Evolutionary conservation across 2,329 filamentous ascomycete genomes (phyloP), one percentile per base, ranked within the genome.

Genomic region (Biscogniauxia marginata): DNA sequence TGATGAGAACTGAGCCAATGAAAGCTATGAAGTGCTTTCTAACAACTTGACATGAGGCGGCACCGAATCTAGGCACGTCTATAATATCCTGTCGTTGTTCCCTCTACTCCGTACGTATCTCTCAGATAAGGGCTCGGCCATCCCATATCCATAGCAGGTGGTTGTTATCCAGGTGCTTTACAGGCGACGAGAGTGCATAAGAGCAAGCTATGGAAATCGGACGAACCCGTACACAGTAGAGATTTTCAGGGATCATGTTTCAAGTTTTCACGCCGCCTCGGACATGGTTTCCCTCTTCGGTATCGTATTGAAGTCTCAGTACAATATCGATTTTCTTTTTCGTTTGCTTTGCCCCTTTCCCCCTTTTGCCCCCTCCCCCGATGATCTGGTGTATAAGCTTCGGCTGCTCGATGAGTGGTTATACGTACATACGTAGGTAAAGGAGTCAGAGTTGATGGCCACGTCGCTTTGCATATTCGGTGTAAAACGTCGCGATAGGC

Each of bases 1-100:
- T 16, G n/a, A 16, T 39, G 30, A 39, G 3, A 4, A 16, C 43
- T 48, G 24, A 49, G 51, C 58, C 58, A 60, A 60, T 58, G 39
- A 54, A 51, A 20, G 53, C 48, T 34, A 49, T 48, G 50, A 58
- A 54, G 39, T 11, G 52, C 50, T 19, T 43, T 34, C 25, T 43
- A 16, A 34, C 48, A 7, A 50, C 48, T 50, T 11, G 16, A 50
- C 19, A 13, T 3, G 48, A 50, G 19, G 20, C 48, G 30, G n/a
- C 46, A 4, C 16, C 9, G 22, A 8, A 25, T 47, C n/a, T 23
- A 23, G 19, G 44, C 13, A 46, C 20, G n/a, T 45, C 43, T n/a
- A 13, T 18, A 16, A 7, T 11, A 3, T 24, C 19, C n/a, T 24
- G 13, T 24, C 24, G 9, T 16, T 48, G 13, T 48, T 16, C 13